Base-by-base conservation (phyloP, 768 basidiomycete genomes). In the Boletellus sp. region DNA sequence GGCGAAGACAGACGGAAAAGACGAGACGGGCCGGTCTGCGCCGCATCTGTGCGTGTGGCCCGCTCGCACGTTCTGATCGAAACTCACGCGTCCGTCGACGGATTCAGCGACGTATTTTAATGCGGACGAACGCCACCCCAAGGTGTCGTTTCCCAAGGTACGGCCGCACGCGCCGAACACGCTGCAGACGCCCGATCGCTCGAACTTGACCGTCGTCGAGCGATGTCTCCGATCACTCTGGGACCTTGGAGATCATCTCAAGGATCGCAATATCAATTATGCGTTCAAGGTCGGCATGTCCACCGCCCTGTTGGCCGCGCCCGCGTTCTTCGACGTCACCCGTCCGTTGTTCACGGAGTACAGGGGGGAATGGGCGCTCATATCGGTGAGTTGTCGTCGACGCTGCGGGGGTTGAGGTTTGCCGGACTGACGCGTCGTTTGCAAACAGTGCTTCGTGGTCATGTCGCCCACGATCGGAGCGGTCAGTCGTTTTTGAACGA, bases 341-440 rank as follows among this genome's bases (percentile, higher is more conserved):
- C 75, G 94, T 22, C 85, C 84, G 5, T 67, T 81, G 4, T 97
- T 96, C 61, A 73, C 90, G 37, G 78, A 84, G 41, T 93, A 87
- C 58, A 80, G 84, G 59, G 94, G 94, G 32, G 93, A 97, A 70
- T 99, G 95, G 95, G 93, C 93, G 1, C 71, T 99, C 61, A 90
- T 98, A 46, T 94, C 94, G 39, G 92, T 90, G 53, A 62, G 79
- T 72, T 24, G 24, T 24, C 26, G 26, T 41, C 31, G 32, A 36
- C 32, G 3, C 1, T 42, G 53, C 48, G 58, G 56, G 26, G 57
- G 56, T 58, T 47, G 32, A 33, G 31, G 52, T 37, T 17, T 15
- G 9, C 26, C 24, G 53, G 53, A 35, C 42, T 54, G 43, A 49
- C 33, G 9, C 23, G 48, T 48, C 32, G 34, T 36, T 24, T 16